These are phyloP conservation scores for Priceomyces medius DNA, from an alignment of 805 yeast genomes.

Conservation along the genomic window DNA sequence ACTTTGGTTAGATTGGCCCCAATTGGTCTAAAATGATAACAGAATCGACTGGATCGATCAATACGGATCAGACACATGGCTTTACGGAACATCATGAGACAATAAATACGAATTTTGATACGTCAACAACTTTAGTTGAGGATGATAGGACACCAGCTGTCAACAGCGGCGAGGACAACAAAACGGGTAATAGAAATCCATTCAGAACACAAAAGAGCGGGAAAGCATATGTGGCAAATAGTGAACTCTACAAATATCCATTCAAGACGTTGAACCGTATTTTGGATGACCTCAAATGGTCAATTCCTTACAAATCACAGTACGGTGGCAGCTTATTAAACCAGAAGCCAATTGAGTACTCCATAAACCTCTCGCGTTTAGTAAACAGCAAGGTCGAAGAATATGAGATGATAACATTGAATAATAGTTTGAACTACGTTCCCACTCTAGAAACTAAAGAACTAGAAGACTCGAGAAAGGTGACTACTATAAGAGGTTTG, in stretches of 20 bases:
- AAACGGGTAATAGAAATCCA: conserved; percentile 2
- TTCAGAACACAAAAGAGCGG: not conserved
- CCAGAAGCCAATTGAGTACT: conserved; percentile 38
- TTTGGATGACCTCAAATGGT: conserved; percentile 57
- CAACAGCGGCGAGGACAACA: not conserved
- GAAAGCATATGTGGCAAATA: conserved; percentile 11
- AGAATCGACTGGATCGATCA: not conserved
- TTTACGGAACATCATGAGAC: not conserved
- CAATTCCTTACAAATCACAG: conserved; percentile 16
- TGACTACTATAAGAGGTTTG: conserved; percentile 33
- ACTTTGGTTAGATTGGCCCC: not conserved
- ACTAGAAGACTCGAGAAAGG: conserved; percentile 15
- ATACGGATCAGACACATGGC: not conserved
- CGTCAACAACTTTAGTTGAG: not conserved
- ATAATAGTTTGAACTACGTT: conserved; percentile 31
- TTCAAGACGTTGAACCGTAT: conserved; percentile 69
- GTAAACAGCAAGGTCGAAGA: conserved; percentile 11
- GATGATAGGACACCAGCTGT: not conserved
- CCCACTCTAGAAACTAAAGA: conserved; percentile 28
- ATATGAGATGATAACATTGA: conserved; percentile 30
- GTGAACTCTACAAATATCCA: conserved; percentile 19
- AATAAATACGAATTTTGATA: not conserved
- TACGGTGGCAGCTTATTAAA: conserved; percentile 22
- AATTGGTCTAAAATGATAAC: not conserved
- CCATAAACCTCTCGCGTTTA: conserved; percentile 17